Evolutionary conservation across 345 rosid genomes (phyloP), one percentile per base, ranked within the genome.

Genomic region (Sisymbrium altissimum): DNA sequence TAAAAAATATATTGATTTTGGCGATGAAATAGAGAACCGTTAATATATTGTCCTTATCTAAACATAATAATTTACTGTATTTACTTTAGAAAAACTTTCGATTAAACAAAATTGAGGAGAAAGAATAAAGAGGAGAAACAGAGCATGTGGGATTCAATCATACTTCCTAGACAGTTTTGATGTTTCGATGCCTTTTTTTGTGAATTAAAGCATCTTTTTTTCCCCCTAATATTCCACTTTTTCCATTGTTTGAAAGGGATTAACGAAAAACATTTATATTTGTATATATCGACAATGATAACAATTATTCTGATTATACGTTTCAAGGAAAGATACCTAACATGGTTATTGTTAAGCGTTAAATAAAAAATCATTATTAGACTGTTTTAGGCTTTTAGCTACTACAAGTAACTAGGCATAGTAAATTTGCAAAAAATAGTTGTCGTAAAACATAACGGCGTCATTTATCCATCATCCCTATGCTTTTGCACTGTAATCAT

Each of bases 61-160:
- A 73, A 33, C 45, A n/a, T 15, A 56, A 11, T 4, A 48, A 35
- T 29, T 25, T 36, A 57, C 43, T 48, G 68, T 21, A 11, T 17
- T 50, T 60, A 59, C 19, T 50, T 52, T 43, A 30, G 3, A 52
- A 44, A 64, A 55, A 49, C 45, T 49, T 67, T 75, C 5, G 30
- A 54, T 9, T 67, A 68, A 50, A 49, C 44, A 43, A 61, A 69
- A 21, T 14, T n/a, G 50, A 44, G 58, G 58, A 62, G 60, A 63
- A 68, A 30, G 73, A 74, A 74, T 66, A 74, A 74, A 74, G 73
- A 66, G 33, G 19, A 70, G 27, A 70, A 64, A 64, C 76, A 77
- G 65, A 70, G 71, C 80, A 77, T 77, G 80, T 77, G 80, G 29
- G 72, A 55, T 70, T 64, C 53, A 77, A 77, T 77, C 80, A 77